These are phyloP conservation scores for Colletotrichum salicis DNA, from an alignment of 2,329 filamentous ascomycete genomes.

Conservation along the genomic window DNA sequence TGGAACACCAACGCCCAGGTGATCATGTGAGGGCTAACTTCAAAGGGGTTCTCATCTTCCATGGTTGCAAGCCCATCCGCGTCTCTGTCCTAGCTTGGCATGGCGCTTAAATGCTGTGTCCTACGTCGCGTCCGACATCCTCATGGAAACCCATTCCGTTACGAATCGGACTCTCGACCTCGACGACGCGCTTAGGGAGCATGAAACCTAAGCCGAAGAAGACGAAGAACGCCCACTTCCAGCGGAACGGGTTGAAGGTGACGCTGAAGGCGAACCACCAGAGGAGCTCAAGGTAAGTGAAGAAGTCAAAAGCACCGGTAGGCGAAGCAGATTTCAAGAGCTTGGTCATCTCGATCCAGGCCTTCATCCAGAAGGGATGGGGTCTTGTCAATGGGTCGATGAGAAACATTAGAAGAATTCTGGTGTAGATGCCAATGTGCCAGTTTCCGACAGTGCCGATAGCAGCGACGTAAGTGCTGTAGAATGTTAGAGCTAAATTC, in stretches of 20 bases:
- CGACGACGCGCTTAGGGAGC: slow-evolving; percentile 74
- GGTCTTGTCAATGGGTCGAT: slow-evolving; percentile 81
- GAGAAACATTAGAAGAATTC: slow-evolving; percentile 87
- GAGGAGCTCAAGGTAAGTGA: slow-evolving; percentile 84
- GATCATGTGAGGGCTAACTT: neutral
- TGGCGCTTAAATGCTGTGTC: slow-evolving; percentile 44
- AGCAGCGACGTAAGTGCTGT: slow-evolving; percentile 81
- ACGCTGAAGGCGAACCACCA: slow-evolving; percentile 89
- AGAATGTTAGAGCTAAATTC: neutral
- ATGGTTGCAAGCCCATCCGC: neutral
- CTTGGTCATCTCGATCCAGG: slow-evolving; percentile 87
- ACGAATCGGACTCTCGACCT: slow-evolving; percentile 70
- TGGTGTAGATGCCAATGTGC: slow-evolving; percentile 90
- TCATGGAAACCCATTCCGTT: slow-evolving; percentile 58
- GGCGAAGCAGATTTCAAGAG: slow-evolving; percentile 76
- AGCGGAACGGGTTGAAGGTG: slow-evolving; percentile 83
- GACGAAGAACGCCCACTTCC: slow-evolving; percentile 90
- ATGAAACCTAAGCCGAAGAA: slow-evolving; percentile 78
- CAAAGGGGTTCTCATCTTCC: neutral
- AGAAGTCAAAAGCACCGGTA: slow-evolving; percentile 85
- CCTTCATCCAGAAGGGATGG: slow-evolving; percentile 78
- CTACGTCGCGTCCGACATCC: slow-evolving; percentile 43
- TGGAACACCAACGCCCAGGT: neutral
- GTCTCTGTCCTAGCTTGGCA: neutral
- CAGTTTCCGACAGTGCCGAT: slow-evolving; percentile 88